Base-by-base conservation (phyloP, 257 asterid species). In the Gentiana macrophylla region DNA sequence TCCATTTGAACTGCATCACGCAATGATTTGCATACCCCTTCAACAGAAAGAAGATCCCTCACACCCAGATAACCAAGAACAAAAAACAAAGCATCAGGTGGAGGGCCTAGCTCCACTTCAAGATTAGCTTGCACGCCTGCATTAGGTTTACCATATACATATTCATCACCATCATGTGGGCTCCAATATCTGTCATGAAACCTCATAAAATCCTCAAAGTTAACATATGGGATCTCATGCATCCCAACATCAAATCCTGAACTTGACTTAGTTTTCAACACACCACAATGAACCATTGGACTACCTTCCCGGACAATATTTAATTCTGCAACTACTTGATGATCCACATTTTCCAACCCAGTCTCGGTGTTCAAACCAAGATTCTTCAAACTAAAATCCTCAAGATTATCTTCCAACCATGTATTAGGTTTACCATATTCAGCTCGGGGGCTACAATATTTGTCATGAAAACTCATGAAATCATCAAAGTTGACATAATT, bases 11-110 rank as follows among this genome's bases (percentile, higher is more conserved):
- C 93, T 4, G 77, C 77, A 50, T 80, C 77, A 1, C 79, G 64
- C 65, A 89, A 55, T 0, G 83, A 49, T 72, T 74, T 86, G 80
- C 94, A 89, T 64, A 86, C 95, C 67, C 70, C 63, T 78, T 82
- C 94, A 35, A 86, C 63, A 32, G 86, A 64, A 36, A 86, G 78
- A 46, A 86, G 90, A 68, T 89, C 94, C 64, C 51, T 59, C 59
- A 80, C 65, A 15, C 77, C 78, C 49, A 89, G 82, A 74, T 75
- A 74, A 61, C 73, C 67, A 62, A 86, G 80, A 67, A 81, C 83
- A 62, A 64, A 77, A 47, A 65, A 63, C 55, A 89, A 54, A 33
- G 77, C 91, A 69, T 80, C 90, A 2, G 73, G 62, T 6, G 82
- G 89, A 48, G 60, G 71, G 50, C 76, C 81, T 61, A 64, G 80